A percentile compares a stretch with the other conserved stretches of the same genome.
phyloP scores from a whole-genome alignment of 352 stramenopile species.

The Phytopythium helicoides region DNA sequence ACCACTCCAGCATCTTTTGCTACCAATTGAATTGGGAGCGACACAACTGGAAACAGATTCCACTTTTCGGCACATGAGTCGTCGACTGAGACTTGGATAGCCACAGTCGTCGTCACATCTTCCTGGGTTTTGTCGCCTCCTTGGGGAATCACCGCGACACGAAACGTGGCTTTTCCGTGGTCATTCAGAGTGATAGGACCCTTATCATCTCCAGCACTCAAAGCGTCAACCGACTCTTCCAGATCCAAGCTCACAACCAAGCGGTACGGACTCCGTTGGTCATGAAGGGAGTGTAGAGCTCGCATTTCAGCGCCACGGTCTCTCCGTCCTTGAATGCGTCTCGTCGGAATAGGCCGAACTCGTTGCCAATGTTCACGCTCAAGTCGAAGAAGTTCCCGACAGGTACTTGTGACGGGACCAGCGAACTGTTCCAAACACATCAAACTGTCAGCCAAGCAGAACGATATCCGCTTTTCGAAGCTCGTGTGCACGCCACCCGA shows the following conservation, averaged over 20 bases:
- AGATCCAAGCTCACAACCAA: conserved; percentile 22
- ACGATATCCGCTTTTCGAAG: no score
- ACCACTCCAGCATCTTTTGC: conserved; percentile 8
- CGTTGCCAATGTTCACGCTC: conserved; percentile 74
- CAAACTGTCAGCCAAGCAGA: no score
- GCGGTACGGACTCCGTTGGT: conserved; percentile 15
- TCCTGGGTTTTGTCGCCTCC: conserved; percentile 2
- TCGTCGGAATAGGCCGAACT: conserved; percentile 77
- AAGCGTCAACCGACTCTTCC: conserved; percentile 11
- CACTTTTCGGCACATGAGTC: conserved; percentile 27
- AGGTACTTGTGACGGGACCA: conserved; percentile 53
- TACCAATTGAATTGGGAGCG: conserved; percentile 44
- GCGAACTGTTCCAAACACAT: conserved; percentile 30
- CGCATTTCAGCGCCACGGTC: conserved; percentile 46
- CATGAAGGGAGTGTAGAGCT: conserved; percentile 35
- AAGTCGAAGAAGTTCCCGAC: conserved; percentile 59
- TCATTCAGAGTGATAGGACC: conserved; percentile 48
- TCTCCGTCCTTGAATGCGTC: conserved; percentile 42
- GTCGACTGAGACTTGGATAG: conserved; percentile 42
- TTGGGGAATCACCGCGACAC: conserved; percentile 25
- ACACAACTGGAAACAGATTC: conserved; percentile 68
- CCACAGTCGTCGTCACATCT: conserved; percentile 12
- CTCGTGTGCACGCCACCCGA: conserved; percentile 35
- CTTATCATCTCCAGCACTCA: conserved; percentile 10
- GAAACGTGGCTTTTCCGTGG: conserved; percentile 58